Base-by-base conservation (phyloP, 169 alveolate genomes). In the Haemoproteus tartakovskyi region DNA sequence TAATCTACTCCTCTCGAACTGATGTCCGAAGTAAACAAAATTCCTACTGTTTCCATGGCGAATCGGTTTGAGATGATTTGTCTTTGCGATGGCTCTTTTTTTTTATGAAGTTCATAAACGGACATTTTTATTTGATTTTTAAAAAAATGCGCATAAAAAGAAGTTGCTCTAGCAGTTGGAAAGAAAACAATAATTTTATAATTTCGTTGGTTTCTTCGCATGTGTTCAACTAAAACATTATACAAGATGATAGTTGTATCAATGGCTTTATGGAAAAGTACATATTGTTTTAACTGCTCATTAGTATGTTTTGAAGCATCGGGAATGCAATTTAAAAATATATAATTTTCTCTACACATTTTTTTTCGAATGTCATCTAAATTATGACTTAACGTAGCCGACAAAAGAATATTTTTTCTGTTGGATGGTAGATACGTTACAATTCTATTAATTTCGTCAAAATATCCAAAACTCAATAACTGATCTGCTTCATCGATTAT, bases 1-100 rank as follows among this genome's bases (percentile, higher is more conserved):
- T 96, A 96, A 90, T 97, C 99, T 14, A 97, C 87, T 5, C 99
- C 99, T 64, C 99, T 89, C 12, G 99, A 92, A 2, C 99, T 98
- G 11, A 96, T 87, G 86, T 97, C 99, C 1, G 99, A 95, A 37
- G 94, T 88, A 70, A 93, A 86, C 33, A 93, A 67, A 41, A 90
- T 81, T 12, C 92, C 93, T 33, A 61, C 78, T 2, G 78, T 46
- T 60, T 85, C 90, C 46, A 56, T 26, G 22, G 60, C 27, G 37
- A 85, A 85, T 47, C 87, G 45, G 22, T 57, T 47, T 43, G 87
- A 51, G 36, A 81, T 78, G 14, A 62, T 59, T 78, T 64, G 82
- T 41, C 90, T 52, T 30, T 78, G 67, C 29, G 56, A 27, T 18
- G 79, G 52, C 54, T 85, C 90, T 51, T 79, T 64, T 50, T 83